Evolutionary conservation across 2,329 filamentous ascomycete species (phyloP).

Genomic region (Xylariaceae sp.): DNA sequence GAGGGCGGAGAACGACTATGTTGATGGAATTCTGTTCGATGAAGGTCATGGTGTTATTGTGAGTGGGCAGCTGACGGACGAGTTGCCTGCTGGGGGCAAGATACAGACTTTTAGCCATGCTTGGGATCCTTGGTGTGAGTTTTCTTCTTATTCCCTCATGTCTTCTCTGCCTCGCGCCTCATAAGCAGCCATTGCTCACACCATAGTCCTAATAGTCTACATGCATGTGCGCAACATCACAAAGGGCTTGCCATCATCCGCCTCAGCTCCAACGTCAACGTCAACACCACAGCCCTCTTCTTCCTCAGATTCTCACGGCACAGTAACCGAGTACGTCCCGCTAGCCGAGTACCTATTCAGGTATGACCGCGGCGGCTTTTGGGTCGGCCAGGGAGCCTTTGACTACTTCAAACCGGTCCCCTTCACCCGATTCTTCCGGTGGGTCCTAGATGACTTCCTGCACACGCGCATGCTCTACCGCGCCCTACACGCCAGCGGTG

Average conservation of each 20-base stretch:
- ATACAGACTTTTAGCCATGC: constrained; percentile 44
- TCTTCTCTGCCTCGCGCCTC: too few relatives aligned
- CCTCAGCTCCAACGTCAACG: constrained; percentile 18
- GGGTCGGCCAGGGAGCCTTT: constrained; percentile 65
- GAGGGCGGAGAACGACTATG: constrained; percentile 55
- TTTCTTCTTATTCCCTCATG: background rate
- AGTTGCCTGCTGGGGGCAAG: constrained; percentile 33
- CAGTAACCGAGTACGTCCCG: constrained; percentile 55
- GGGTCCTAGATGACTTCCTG: constrained; percentile 67
- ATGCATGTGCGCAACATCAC: constrained; percentile 58
- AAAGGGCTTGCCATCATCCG: constrained; percentile 24
- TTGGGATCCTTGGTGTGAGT: constrained; percentile 62
- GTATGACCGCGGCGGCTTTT: constrained; percentile 73
- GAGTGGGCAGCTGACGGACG: constrained; percentile 58
- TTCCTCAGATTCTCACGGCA: constrained; percentile 6
- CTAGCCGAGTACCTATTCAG: constrained; percentile 71
- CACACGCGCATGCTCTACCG: constrained; percentile 73
- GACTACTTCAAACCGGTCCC: constrained; percentile 62
- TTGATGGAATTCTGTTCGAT: constrained; percentile 68
- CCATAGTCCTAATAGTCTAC: too few relatives aligned
- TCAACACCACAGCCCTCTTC: background rate
- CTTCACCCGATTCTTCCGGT: constrained; percentile 62
- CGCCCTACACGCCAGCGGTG: constrained; percentile 64
- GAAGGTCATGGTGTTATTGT: constrained; percentile 62
- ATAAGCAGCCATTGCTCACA: too few relatives aligned